Conservation (phyloP, 106 monocot genomes). For the Narthecium ossifragum region DNA sequence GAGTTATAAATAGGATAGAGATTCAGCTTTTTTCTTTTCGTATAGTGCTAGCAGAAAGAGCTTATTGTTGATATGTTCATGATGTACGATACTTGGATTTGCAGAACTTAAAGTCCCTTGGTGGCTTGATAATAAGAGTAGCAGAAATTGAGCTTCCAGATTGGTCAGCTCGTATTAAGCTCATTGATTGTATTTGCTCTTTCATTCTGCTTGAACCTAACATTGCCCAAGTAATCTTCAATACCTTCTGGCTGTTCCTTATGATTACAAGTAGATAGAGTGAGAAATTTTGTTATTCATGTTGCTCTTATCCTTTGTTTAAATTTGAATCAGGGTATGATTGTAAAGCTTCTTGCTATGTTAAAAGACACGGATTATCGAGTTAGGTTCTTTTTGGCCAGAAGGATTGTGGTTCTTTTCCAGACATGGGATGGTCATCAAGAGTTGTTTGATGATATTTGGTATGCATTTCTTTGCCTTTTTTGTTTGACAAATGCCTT, state of each 20-base stretch:
- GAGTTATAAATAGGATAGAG: no score
- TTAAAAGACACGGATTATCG: slow-evolving; percentile 85
- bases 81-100: neutral
- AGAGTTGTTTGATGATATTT: slow-evolving; percentile 86
- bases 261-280: no score
- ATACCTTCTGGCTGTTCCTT: no score
- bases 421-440: slow-evolving; percentile 95
- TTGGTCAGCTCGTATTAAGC: slow-evolving; percentile 59
- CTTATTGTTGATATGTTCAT: no score
- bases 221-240: slow-evolving; percentile 60
- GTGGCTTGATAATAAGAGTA: slow-evolving; percentile 40
- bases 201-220: slow-evolving; percentile 68
- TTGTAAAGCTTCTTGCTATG: slow-evolving; percentile 65
- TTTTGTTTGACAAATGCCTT: no score
- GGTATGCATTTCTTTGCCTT: slow-evolving; percentile 32
- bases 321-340: slow-evolving; percentile 47
- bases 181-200: slow-evolving; percentile 73
- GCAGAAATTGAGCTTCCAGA: slow-evolving; percentile 44
- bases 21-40: no score
- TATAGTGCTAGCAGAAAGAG: no score
- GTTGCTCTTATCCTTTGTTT: neutral
- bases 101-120: slow-evolving; percentile 54
- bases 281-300: no score
- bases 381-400: slow-evolving; percentile 80
- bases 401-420: slow-evolving; percentile 67